Conservation (phyloP, 768 basidiomycete genomes). For the Tylopilus plumbeoviolaceoides region DNA sequence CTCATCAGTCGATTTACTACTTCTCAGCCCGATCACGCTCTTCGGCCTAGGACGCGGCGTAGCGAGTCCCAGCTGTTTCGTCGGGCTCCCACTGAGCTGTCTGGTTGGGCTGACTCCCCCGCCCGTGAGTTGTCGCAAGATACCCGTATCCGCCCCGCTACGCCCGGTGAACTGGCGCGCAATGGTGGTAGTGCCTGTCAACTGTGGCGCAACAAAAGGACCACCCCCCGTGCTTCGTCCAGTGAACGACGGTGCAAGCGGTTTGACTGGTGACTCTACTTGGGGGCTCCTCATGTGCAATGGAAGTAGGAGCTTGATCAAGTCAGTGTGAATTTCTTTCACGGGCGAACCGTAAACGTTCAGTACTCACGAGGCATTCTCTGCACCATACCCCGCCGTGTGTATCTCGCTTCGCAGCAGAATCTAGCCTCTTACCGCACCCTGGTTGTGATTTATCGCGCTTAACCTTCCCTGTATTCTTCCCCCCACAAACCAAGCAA, state of each 20-base stretch:
- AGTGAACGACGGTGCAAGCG: slow-evolving; percentile 44
- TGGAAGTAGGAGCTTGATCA: slow-evolving; percentile 53
- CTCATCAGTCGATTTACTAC: slow-evolving; percentile 59
- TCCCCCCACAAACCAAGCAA: slow-evolving; percentile 82
- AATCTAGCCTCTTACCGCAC: slow-evolving; percentile 80
- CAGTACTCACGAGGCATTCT: slow-evolving; percentile 66
- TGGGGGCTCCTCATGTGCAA: slow-evolving; percentile 43
- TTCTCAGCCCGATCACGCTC: slow-evolving; percentile 71
- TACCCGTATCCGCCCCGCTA: slow-evolving; percentile 34
- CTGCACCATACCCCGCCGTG: slow-evolving; percentile 79
- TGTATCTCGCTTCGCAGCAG: slow-evolving; percentile 69
- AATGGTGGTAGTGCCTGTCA: slow-evolving; percentile 68
- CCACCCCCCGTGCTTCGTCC: slow-evolving; percentile 31
- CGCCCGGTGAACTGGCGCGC: slow-evolving; percentile 73
- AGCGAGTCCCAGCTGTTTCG: slow-evolving; percentile 54
- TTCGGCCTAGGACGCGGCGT: slow-evolving; percentile 61
- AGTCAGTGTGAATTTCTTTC: slow-evolving; percentile 11
- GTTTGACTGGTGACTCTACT: slow-evolving; percentile 48
- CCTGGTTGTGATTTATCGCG: slow-evolving; percentile 61
- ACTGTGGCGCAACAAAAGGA: slow-evolving; percentile 45
- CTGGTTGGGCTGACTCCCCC: slow-evolving; percentile 64
- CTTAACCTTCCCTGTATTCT: slow-evolving; percentile 39
- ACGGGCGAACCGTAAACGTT: neutral
- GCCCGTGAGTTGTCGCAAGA: slow-evolving; percentile 59
- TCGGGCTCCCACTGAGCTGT: slow-evolving; percentile 63